These are phyloP conservation scores for Cladosporium sp. DNA, from an alignment of 2,329 filamentous ascomycete species.

Conservation along the genomic window DNA sequence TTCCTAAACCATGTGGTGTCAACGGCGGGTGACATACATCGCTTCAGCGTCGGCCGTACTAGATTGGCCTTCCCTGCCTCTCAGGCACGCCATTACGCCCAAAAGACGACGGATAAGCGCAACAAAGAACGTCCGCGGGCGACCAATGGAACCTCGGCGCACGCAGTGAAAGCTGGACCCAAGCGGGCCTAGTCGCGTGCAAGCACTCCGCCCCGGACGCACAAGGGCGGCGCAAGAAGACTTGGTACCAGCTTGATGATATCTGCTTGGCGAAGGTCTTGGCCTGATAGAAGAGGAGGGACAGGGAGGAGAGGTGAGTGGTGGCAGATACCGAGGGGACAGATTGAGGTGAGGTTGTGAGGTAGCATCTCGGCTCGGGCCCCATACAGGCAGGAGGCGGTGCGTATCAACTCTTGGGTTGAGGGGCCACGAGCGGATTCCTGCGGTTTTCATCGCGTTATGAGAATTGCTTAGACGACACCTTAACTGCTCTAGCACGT, in stretches of 20 bases:
- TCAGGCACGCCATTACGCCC: conserved; percentile 1
- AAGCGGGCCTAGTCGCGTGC: not conserved
- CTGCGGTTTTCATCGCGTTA: not conserved
- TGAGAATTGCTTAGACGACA: not conserved
- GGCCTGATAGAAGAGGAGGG: conserved; percentile 7
- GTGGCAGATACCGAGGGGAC: not conserved
- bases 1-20: not conserved
- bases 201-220: conserved; percentile 5
- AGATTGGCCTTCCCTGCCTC: not conserved
- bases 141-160: not conserved
- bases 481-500: not conserved
- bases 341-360: not conserved
- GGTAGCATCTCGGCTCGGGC: conserved; percentile 7
- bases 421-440: not conserved
- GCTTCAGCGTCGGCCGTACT: not conserved
- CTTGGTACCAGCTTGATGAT: conserved; percentile 11
- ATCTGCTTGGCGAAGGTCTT: conserved; percentile 4
- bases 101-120: too few species aligned
- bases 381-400: not conserved
- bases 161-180: not conserved
- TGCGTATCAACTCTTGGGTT: not conserved
- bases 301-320: not conserved
- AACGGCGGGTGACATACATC: conserved; percentile 6
- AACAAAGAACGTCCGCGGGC: not conserved
- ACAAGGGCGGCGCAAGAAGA: conserved; percentile 8